These are phyloP conservation scores for Cyclotella cryptica DNA, from an alignment of 108 stramenopile genomes.

Conservation along the genomic window DNA sequence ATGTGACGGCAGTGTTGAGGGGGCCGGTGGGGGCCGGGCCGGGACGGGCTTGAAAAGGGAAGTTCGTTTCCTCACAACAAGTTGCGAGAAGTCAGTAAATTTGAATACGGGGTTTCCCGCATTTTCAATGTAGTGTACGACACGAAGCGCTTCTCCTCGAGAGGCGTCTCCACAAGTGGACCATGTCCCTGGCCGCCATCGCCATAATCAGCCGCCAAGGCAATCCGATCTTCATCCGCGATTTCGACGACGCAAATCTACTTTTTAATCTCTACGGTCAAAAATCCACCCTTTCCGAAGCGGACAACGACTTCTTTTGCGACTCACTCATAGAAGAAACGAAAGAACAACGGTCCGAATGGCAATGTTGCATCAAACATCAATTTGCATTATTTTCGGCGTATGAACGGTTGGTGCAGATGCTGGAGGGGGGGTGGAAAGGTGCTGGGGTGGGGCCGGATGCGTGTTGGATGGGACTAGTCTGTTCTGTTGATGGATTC, in stretches of 20 bases:
- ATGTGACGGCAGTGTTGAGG: too few species aligned
- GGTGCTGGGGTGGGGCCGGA: conserved; percentile 31
- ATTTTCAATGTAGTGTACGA: too few species aligned
- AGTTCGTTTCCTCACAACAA: too few species aligned
- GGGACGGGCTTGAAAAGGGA: too few species aligned
- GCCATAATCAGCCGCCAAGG: conserved; percentile 41
- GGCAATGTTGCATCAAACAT: conserved; percentile 37
- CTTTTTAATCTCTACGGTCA: conserved; percentile 27
- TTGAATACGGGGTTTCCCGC: too few species aligned
- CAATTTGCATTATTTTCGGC: conserved; percentile 48
- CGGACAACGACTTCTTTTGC: conserved; percentile 22
- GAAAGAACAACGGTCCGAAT: conserved; percentile 25
- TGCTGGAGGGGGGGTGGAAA: conserved; percentile 46
- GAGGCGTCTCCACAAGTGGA: not conserved
- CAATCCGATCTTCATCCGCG: conserved; percentile 36
- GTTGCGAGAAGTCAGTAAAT: too few species aligned
- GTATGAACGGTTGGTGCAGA: conserved; percentile 27
- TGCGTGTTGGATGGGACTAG: conserved; percentile 49
- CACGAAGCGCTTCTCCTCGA: too few species aligned
- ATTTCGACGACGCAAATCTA: conserved; percentile 24
- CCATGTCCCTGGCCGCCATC: conserved; percentile 44
- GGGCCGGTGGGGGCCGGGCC: too few species aligned
- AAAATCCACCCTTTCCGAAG: conserved; percentile 1
- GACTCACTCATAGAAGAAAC: conserved; percentile 32
- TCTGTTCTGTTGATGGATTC: conserved; percentile 36